Evolutionary conservation across 23 red algal genomes (phyloP), one percentile per base, ranked within the genome.

Genomic region (Gracilaria domingensis): DNA sequence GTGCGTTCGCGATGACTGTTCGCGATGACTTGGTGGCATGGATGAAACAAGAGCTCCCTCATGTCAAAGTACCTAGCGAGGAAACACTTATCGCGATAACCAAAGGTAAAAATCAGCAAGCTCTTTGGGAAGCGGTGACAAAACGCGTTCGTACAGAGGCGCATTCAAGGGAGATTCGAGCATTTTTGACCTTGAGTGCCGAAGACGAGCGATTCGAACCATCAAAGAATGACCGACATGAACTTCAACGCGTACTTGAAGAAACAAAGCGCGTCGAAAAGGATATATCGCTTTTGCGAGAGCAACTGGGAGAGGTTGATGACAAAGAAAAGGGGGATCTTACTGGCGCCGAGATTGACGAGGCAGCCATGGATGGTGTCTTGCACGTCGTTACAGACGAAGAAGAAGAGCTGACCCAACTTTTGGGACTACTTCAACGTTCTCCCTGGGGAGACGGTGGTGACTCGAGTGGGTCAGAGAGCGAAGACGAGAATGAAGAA

Each of bases 11-110:
- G 23, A 77, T 77, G 72, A 49, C 20, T 50, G 12, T 25, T 45
- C 72, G 45, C 25, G 39, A 77, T 28, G 72, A 77, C 23, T 77
- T 77, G 72, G 72, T 51, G 42, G n/a, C 72, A 33, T 77, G 72
- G 72, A 77, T 77, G n/a, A 50, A 77, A 77, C 3, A n/a, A 77
- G 72, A 77, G 72, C 72, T 77, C 25, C 72, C 72, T 45, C 21
- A 45, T 21, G 26, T 77, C 25, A 45, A 77, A 51, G 72, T 77
- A 3, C 72, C 72, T 0, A 50, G 20, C 42, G 72, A 77, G 50
- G 42, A 77, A 51, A 77, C 72, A 3, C 45, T 77, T 33, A 14
- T 51, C 23, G 72, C 72, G 8, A 8, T 77, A 13, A 77, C 72
- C 23, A 51, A 77, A 50, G 40, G 72, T 30, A 30, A 77, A 28